Conservation (phyloP, 805 yeast species). For the Myxozyma vanderwaltii region DNA sequence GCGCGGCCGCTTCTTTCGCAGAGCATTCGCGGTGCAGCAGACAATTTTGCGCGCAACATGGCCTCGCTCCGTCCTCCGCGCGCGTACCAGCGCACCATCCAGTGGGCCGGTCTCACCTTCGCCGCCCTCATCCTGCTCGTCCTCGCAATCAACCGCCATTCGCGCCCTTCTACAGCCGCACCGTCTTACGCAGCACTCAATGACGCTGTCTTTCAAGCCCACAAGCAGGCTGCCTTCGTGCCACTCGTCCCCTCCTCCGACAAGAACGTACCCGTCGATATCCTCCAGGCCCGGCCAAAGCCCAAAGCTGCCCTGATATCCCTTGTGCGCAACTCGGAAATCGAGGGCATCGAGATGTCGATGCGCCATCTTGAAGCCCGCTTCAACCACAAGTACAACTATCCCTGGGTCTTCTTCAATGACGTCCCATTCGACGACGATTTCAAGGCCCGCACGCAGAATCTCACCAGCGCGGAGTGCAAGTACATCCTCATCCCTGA, state of each 20-base stretch:
- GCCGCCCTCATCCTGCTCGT: slow-evolving; percentile 23
- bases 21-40: neutral
- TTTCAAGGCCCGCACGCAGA: slow-evolving; percentile 59
- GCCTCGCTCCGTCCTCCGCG: slow-evolving; percentile 17
- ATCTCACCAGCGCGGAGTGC: slow-evolving; percentile 57
- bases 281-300: slow-evolving; percentile 26
- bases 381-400: slow-evolving; percentile 62
- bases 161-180: slow-evolving; percentile 9
- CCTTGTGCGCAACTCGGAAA: slow-evolving; percentile 68
- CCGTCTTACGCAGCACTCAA: slow-evolving; percentile 34
- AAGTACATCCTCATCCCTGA: slow-evolving; percentile 59
- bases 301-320: slow-evolving; percentile 50
- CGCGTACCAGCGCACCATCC: slow-evolving; percentile 23
- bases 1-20: neutral
- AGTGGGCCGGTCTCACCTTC: slow-evolving; percentile 25
- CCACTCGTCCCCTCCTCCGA: slow-evolving; percentile 29
- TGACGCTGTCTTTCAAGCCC: slow-evolving; percentile 31
- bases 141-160: slow-evolving; percentile 6
- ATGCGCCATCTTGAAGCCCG: slow-evolving; percentile 66
- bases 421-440: slow-evolving; percentile 63
- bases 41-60: too few relatives aligned
- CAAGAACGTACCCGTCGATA: slow-evolving; percentile 26
- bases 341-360: slow-evolving; percentile 58
- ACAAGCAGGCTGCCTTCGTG: slow-evolving; percentile 26
- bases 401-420: slow-evolving; percentile 81